phyloP scores from a whole-genome alignment of 768 basidiomycete genomes.

The Megacollybia marginata region DNA sequence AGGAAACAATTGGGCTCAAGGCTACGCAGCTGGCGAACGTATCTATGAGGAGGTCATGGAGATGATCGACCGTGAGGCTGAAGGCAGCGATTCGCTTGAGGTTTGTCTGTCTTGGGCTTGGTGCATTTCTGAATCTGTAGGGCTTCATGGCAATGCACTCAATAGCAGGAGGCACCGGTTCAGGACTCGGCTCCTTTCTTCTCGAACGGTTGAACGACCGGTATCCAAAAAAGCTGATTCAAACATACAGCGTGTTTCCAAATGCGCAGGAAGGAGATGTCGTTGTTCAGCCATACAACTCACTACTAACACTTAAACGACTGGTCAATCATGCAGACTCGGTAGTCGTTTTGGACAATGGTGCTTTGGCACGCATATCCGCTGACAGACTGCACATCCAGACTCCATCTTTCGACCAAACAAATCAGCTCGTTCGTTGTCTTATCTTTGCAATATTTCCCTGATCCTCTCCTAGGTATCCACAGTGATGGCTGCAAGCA shows the following conservation, averaged over 20 bases:
- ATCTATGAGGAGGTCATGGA: slow-evolving; percentile 97
- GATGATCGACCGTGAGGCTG: slow-evolving; percentile 97
- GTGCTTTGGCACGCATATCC: slow-evolving; percentile 86
- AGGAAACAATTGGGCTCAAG: slow-evolving; percentile 98
- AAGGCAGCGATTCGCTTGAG: slow-evolving; percentile 95
- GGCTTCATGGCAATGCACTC: slow-evolving; percentile 99
- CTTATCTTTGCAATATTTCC: not conserved
- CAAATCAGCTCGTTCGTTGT: slow-evolving; percentile 72
- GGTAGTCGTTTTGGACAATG: slow-evolving; percentile 95
- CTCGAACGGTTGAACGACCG: slow-evolving; percentile 95
- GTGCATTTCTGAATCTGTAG: slow-evolving; percentile 29
- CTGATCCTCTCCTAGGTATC: slow-evolving; percentile 54
- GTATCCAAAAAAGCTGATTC: slow-evolving; percentile 98
- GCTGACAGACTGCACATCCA: slow-evolving; percentile 87
- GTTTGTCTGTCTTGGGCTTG: slow-evolving; percentile 30
- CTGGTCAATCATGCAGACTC: slow-evolving; percentile 95
- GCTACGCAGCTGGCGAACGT: slow-evolving; percentile 82
- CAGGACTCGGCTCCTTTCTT: slow-evolving; percentile 95
- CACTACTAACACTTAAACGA: slow-evolving; percentile 85
- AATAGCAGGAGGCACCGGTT: slow-evolving; percentile 97
- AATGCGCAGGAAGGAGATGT: slow-evolving; percentile 92
- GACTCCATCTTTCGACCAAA: slow-evolving; percentile 85
- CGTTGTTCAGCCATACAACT: slow-evolving; percentile 98
- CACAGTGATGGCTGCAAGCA: slow-evolving; percentile 97
- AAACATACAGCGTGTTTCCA: slow-evolving; percentile 98